phyloP scores from a whole-genome alignment of 768 basidiomycete genomes.

The Boletus edulis region DNA sequence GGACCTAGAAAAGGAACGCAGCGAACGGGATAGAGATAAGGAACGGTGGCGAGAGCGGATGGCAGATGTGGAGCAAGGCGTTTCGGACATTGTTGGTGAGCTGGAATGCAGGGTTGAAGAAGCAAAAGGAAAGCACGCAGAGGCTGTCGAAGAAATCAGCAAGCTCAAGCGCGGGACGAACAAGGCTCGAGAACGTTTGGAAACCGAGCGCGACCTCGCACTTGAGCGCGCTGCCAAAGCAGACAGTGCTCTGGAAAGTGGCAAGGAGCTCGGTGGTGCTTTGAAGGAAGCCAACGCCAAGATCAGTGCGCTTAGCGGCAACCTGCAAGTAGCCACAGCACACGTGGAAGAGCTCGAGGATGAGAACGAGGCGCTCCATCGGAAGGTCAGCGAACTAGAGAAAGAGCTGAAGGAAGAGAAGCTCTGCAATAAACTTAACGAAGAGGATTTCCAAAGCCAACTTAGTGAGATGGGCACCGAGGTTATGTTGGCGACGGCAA shows the following conservation, averaged over 20 bases:
- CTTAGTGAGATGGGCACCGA: conserved; percentile 30
- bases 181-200: conserved; percentile 41
- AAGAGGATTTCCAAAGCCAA: conserved; percentile 38
- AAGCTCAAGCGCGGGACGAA: conserved; percentile 44
- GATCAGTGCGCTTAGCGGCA: conserved; percentile 50
- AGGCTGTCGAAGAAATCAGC: conserved; percentile 39
- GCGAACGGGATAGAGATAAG: conserved; percentile 62
- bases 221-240: conserved; percentile 62
- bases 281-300: conserved; percentile 64
- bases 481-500: conserved; percentile 31
- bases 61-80: conserved; percentile 67
- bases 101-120: conserved; percentile 54
- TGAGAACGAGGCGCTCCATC: conserved; percentile 51
- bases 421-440: conserved; percentile 36
- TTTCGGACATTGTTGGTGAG: conserved; percentile 62
- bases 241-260: conserved; percentile 59
- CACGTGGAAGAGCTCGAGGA: conserved; percentile 64
- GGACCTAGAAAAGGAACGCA: conserved; percentile 52
- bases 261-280: conserved; percentile 66
- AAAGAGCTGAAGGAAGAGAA: conserved; percentile 55
- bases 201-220: conserved; percentile 54
- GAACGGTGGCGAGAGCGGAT: conserved; percentile 71
- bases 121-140: conserved; percentile 47
- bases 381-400: conserved; percentile 54
- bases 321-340: conserved; percentile 50